phyloP scores from a whole-genome alignment of 306 rosid genomes.

The Crataegus laevigata region DNA sequence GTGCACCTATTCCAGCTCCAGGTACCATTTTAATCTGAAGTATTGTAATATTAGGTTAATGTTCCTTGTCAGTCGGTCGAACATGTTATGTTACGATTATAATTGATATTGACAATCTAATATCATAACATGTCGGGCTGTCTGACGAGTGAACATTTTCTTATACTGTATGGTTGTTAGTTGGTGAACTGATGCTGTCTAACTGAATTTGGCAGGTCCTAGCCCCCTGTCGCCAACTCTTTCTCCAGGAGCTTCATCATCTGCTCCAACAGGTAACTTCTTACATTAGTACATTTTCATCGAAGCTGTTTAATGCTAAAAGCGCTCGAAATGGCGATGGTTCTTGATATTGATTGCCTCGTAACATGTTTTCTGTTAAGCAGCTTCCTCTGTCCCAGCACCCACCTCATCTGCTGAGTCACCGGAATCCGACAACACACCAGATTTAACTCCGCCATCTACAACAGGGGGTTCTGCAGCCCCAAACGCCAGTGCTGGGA shows the following conservation, averaged over 20 bases:
- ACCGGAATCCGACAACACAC: constrained; percentile 42
- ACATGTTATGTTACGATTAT: not conserved
- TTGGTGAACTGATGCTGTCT: not conserved
- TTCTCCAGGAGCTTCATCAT: constrained; percentile 42
- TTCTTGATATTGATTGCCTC: not conserved
- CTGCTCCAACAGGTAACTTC: constrained; percentile 49
- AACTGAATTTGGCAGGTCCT: constrained; percentile 40
- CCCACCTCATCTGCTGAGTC: constrained; percentile 46
- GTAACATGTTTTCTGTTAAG: not conserved
- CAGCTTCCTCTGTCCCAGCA: constrained; percentile 46
- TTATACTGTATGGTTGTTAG: not conserved
- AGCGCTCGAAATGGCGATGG: not conserved
- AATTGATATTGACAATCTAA: not conserved
- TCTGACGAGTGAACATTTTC: not conserved
- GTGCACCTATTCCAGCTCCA: constrained; percentile 63
- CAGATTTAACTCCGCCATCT: constrained; percentile 36
- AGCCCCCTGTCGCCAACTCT: constrained; percentile 37
- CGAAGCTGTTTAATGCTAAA: not conserved
- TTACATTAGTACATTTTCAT: not conserved
- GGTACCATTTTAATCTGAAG: constrained; percentile 26
- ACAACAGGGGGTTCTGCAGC: constrained; percentile 35
- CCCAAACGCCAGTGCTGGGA: constrained; percentile 44
- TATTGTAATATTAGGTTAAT: not conserved
- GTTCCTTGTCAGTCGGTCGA: not conserved
- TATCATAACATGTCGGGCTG: not conserved